Conservation (phyloP, 2,329 filamentous ascomycete genomes). For the Colletotrichum gloeosporioides region DNA sequence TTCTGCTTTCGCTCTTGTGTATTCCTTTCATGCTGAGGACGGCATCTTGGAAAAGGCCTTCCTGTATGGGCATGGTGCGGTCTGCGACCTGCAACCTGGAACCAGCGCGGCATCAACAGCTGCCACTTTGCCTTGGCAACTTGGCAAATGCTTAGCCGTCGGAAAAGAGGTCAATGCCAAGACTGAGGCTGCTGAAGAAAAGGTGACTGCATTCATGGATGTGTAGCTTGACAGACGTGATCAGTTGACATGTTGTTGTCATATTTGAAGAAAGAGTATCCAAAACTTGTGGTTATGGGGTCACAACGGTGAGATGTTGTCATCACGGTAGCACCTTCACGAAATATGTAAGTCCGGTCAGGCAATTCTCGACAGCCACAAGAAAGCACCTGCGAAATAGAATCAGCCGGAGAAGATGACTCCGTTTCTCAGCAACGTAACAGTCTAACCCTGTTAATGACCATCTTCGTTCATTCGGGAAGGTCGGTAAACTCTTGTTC, state of each 20-base stretch:
- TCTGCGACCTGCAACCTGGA: not conserved
- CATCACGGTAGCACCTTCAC: not conserved
- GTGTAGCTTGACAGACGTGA: not conserved
- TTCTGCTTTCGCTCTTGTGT: not conserved
- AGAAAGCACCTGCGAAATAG: not conserved
- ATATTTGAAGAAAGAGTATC: not conserved
- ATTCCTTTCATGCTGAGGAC: not conserved
- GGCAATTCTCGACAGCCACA: no score
- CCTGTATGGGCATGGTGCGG: not conserved
- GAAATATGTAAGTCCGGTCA: no score
- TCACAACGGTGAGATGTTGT: not conserved
- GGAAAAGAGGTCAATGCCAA: not conserved
- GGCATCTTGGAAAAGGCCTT: not conserved
- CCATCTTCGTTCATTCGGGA: not conserved
- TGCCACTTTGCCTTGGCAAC: conserved; percentile 1
- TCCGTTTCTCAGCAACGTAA: not conserved
- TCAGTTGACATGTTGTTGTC: not conserved
- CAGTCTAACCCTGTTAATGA: accelerated
- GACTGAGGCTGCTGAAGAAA: not conserved
- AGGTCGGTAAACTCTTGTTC: not conserved
- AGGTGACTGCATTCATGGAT: not conserved
- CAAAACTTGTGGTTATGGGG: accelerated
- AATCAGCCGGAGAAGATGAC: accelerated
- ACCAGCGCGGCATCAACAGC: not conserved
- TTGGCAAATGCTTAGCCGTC: conserved; percentile 7